Evolutionary conservation across 1,139 yeast genomes (phyloP).

Genomic region (Kurtzmaniella quercitrusa): DNA sequence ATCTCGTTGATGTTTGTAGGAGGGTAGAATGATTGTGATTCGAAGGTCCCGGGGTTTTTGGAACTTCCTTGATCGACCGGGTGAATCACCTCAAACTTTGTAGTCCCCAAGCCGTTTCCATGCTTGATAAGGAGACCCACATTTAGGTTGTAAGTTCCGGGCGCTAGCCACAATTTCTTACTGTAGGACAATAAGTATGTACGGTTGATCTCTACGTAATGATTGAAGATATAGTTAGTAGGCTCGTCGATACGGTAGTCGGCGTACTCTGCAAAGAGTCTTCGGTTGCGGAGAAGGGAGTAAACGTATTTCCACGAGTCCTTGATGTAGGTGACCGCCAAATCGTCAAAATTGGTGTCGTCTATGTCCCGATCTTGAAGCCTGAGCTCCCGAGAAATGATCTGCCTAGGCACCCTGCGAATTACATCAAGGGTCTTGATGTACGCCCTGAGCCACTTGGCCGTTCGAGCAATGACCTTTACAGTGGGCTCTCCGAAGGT

Average conservation of each 20-base stretch:
- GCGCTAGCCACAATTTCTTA: constrained; percentile 45
- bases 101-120: constrained; percentile 57
- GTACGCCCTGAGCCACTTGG: constrained; percentile 40
- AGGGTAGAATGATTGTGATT: constrained; percentile 43
- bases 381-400: constrained; percentile 19
- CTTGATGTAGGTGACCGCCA: constrained; percentile 25
- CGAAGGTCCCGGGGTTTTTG: constrained; percentile 6
- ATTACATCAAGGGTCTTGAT: constrained; percentile 48
- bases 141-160: constrained; percentile 49
- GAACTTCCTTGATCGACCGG: constrained; percentile 18
- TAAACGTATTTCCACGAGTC: constrained; percentile 58
- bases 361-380: constrained; percentile 19
- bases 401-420: constrained; percentile 20
- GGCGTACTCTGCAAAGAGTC: constrained; percentile 49
- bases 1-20: constrained; percentile 57
- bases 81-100: constrained; percentile 45
- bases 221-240: constrained; percentile 39
- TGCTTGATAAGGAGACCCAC: constrained; percentile 51
- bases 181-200: constrained; percentile 47
- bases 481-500: constrained; percentile 41
- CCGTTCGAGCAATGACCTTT: constrained; percentile 23
- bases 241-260: constrained; percentile 53
- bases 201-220: constrained; percentile 43
- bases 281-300: constrained; percentile 44
- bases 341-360: neutral